Base-by-base conservation (phyloP, 192 early-diverging fungal species). In the Umbelopsis isabellina region DNA sequence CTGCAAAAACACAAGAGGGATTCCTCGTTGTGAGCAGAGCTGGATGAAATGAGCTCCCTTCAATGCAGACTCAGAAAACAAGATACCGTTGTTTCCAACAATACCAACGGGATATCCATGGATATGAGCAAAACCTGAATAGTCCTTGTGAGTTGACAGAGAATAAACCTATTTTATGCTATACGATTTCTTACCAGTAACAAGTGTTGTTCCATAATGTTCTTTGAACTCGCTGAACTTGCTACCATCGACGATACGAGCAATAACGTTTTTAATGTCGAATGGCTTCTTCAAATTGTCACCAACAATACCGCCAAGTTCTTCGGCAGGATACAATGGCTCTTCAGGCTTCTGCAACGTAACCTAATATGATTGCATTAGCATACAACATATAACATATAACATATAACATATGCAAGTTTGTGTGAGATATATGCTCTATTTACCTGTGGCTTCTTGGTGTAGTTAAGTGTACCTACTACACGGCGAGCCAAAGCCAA, bases 11-110 rank as follows among this genome's bases (percentile, higher is more conserved):
- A 97, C 85, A 27, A 97, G 80, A 10, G 95, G 95, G 49, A 97
- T 94, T 37, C 83, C 83, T 50, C 95, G 87, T 83, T 96, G 95
- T 18, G 87, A 82, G 84, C 94, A 96, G 15, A 98, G 83, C 82
- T 98, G 87, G 49, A 98, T 89, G 75, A 98, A 98, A 72, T 98
- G 97, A 15, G 97, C 93, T 49, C 95, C 95, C 85, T 98, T 98
- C 52, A 96, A 79, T 23, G 97, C 94, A 18, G 92, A 88, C 79
- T 98, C 97, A 12, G 93, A 93, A 75, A 97, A 97, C 55, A 98
- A 81, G 51, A 98, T 94, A 65, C 97, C 95, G 77, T 98, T 97
- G 83, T 98, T 98, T 65, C 94, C 95, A 13, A 98, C 83, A 53
- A 98, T 94, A 68, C 95, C 97, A 30, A 98, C 92, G 3, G 93